Conservation (phyloP, 176 grass and related monocot genomes). For the Elaeis guineensis region DNA sequence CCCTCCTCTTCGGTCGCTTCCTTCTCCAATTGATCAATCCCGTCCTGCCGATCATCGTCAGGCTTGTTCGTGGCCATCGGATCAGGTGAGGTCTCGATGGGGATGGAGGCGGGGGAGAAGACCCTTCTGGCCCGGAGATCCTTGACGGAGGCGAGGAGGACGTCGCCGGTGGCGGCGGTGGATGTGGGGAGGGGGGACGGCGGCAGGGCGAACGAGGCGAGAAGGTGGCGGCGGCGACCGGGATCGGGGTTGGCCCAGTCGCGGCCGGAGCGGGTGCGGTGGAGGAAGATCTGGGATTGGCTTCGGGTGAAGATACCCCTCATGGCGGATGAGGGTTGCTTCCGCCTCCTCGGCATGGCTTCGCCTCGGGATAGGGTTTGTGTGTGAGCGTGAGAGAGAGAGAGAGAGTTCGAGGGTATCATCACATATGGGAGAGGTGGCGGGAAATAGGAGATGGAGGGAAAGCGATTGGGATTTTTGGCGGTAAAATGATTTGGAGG, state of each 20-base stretch:
- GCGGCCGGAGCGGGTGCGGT: constrained; percentile 18
- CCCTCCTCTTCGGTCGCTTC: neutral
- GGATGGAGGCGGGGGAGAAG: constrained; percentile 33
- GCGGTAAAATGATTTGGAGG: constrained; percentile 28
- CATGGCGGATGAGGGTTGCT: neutral
- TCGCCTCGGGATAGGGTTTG: neutral
- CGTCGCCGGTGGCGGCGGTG: neutral
- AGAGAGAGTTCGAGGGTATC: neutral
- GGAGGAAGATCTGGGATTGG: constrained; percentile 12
- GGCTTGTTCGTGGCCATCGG: neutral
- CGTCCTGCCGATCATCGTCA: constrained; percentile 15
- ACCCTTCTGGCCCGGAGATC: constrained; percentile 64
- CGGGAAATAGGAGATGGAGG: neutral
- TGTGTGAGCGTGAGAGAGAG: neutral
- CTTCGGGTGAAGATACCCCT: constrained; percentile 10
- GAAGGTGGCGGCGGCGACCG: neutral
- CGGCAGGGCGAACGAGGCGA: constrained; percentile 3
- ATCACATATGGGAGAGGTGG: too few species aligned
- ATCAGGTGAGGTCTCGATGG: constrained; percentile 10
- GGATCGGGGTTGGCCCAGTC: constrained; percentile 6
- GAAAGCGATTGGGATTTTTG: neutral
- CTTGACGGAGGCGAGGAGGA: constrained; percentile 19
- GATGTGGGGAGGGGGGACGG: constrained; percentile 20
- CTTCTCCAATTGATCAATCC: neutral
- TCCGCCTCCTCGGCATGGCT: constrained; percentile 12